phyloP scores from a whole-genome alignment of 805 yeast species.

The Priceomyces castillae region DNA sequence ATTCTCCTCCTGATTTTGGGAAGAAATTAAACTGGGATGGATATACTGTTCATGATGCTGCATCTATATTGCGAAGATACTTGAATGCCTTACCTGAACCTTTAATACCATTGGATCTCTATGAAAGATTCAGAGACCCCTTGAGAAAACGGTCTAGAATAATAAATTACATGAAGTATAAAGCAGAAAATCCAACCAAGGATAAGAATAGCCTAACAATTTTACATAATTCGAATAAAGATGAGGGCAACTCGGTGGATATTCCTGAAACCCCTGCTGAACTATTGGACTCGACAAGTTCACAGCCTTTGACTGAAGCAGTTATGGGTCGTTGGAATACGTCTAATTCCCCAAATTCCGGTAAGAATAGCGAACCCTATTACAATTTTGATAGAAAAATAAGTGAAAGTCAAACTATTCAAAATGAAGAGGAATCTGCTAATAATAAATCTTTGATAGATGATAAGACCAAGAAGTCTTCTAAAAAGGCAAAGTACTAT shows the following conservation, averaged over 20 bases:
- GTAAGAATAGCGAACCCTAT: not conserved
- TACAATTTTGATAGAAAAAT: not conserved
- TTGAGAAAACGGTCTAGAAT: constrained; percentile 62
- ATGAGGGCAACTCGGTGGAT: not conserved
- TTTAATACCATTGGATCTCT: constrained; percentile 71
- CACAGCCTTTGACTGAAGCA: constrained; percentile 32
- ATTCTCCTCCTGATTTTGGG: constrained; percentile 87
- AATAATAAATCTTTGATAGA: not conserved
- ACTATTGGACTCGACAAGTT: constrained; percentile 11
- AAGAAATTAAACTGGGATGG: constrained; percentile 88
- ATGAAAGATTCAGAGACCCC: constrained; percentile 78
- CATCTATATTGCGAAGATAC: constrained; percentile 81
- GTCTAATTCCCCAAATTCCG: constrained; percentile 5
- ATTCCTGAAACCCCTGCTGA: constrained; percentile 12
- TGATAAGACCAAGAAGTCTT: constrained; percentile 1
- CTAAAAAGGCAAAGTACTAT: constrained; percentile 42
- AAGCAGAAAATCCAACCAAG: constrained; percentile 44
- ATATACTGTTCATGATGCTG: constrained; percentile 94
- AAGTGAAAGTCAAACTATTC: not conserved
- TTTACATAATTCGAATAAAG: not conserved
- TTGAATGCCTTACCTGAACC: constrained; percentile 91
- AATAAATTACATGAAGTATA: constrained; percentile 60
- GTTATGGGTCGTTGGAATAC: constrained; percentile 29
- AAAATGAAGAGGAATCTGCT: not conserved
- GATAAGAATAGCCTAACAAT: constrained; percentile 7